Conservation (phyloP, 257 asterid species). For the Gentiana macrophylla region DNA sequence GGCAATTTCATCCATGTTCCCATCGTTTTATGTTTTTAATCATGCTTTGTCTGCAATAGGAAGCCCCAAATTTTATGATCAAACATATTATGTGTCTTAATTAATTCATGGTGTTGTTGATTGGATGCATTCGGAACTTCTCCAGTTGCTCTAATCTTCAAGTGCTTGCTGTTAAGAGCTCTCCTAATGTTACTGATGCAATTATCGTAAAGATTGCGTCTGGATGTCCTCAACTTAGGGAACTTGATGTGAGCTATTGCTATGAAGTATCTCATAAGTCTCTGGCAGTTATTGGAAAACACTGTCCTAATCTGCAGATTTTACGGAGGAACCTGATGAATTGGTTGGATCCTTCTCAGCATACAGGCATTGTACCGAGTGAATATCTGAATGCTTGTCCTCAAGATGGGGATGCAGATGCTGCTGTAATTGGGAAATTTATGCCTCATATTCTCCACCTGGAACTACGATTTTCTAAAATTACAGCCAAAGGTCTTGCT, state of each 20-base stretch:
- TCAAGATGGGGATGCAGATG: conserved; percentile 79
- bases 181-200: conserved; percentile 52
- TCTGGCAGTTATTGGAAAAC: conserved; percentile 39
- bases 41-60: no score
- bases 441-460: conserved; percentile 64
- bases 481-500: conserved; percentile 61
- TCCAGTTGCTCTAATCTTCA: conserved; percentile 73
- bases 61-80: no score
- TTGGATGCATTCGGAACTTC: not conserved
- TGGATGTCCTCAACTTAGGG: conserved; percentile 55
- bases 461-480: conserved; percentile 53
- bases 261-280: conserved; percentile 66
- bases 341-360: conserved; percentile 69
- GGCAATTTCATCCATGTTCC: no score
- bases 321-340: conserved; percentile 62
- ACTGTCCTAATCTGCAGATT: conserved; percentile 33
- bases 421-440: conserved; percentile 59
- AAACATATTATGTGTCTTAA: no score
- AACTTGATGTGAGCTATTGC: conserved; percentile 79
- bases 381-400: conserved; percentile 68
- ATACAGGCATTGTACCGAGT: conserved; percentile 37
- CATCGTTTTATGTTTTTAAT: no score
- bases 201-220: conserved; percentile 42
- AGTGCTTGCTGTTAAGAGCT: conserved; percentile 67
- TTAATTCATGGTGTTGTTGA: not conserved